Percentiles rank a stretch among this genome's conserved stretches.
Evolutionary conservation across 1,284 basidiomycete species (phyloP).

Genomic region (Cryptococcus sp.): DNA sequence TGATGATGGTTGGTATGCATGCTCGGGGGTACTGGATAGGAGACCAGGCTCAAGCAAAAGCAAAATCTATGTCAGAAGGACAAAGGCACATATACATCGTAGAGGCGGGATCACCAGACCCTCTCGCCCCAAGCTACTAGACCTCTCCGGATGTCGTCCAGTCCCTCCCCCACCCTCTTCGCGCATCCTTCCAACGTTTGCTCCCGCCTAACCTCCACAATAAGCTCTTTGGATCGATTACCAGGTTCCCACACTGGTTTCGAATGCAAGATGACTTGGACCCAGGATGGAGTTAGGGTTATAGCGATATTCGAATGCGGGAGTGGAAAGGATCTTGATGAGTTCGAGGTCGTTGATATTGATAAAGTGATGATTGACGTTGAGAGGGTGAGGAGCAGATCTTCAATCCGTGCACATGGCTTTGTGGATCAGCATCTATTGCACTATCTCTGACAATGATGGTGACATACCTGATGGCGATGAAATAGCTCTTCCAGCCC

Average conservation of each 20-base stretch:
- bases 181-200: constrained; percentile 23
- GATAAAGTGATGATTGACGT: constrained; percentile 12
- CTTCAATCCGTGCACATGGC: constrained; percentile 38
- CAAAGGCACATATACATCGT: too few relatives aligned
- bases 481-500: constrained; percentile 28
- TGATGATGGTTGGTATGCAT: too few relatives aligned
- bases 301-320: constrained; percentile 26
- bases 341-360: too few relatives aligned
- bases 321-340: constrained; percentile 20
- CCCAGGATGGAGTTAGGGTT: constrained; percentile 34
- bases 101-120: constrained; percentile 1
- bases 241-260: constrained; percentile 7
- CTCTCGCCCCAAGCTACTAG: constrained; percentile 30
- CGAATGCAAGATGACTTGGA: constrained; percentile 23
- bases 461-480: constrained; percentile 28
- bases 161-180: constrained; percentile 21
- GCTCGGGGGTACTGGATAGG: too few relatives aligned
- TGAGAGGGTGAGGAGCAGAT: constrained; percentile 32
- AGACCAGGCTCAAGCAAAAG: too few relatives aligned
- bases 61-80: too few relatives aligned
- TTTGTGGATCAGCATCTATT: constrained; percentile 7
- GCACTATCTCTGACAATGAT: neutral
- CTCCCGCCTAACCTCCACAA: constrained; percentile 31
- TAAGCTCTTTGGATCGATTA: constrained; percentile 16
- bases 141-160: constrained; percentile 30